Evolutionary conservation across 1,139 yeast genomes (phyloP), one percentile per base, ranked within the genome.

Genomic region (Schizosaccharomyces versatilis): DNA sequence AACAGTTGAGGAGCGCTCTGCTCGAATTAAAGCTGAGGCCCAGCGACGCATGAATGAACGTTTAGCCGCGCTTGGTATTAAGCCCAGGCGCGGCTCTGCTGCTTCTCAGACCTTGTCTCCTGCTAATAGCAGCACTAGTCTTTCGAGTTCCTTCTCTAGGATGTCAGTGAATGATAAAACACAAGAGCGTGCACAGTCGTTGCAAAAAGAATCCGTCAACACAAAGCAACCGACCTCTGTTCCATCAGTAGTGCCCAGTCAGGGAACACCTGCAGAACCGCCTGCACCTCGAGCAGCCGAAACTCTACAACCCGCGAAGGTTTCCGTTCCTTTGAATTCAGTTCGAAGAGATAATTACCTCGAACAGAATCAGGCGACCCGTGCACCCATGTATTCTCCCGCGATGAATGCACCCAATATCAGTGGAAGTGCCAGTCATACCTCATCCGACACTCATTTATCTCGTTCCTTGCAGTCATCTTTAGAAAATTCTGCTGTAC

Each of bases 21-120:
- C 88, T 6, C 79, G 80, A 61, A 81, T 86, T 58, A 85, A 84
- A 65, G 95, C 90, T 10, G 94, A 84, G 63, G 97, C 97, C 0
- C 84, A 83, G 62, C 79, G 81, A 67, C 77, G 85, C 63, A 86
- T 88, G 94, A 81, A 79, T 60, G 96, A 86, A 63, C 73, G 93
- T 62, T 73, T 86, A 64, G 95, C 95, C 1, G 83, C 82, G 60
- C 73, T 88, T 57, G 96, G 96, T 1, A 78, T 84, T 55, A 71
- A 76, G 38, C 72, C 81, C 44, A 57, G 61, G 41, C 54, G 58
- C 47, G n/a, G 42, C 47, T 40, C 58, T 57, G 51, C 62, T 15
- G 19, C 47, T 17, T 15, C 24, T 6, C 40, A 40, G 15, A 51
- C 19, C n/a, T n/a, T 32, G 56, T 15, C 7, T 38, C 55, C 19